Evolutionary conservation across 2,329 filamentous ascomycete species (phyloP).

Genomic region (Diaporthe humulicola): DNA sequence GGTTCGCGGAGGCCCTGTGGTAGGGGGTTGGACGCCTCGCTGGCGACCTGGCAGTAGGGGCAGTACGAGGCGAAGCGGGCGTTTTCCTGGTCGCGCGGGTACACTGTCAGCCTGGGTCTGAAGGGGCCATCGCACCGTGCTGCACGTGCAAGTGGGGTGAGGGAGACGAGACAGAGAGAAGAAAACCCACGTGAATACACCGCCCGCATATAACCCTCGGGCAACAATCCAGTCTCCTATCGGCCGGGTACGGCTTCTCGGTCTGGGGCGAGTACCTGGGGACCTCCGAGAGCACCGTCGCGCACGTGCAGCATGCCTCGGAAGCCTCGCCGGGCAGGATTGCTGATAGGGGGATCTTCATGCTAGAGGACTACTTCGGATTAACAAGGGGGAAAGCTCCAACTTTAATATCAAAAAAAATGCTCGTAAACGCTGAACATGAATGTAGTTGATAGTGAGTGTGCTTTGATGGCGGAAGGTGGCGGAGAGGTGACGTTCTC

Average conservation of each 20-base stretch:
- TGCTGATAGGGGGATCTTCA: slow-evolving; percentile 34
- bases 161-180: slow-evolving; percentile 5
- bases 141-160: too few species aligned
- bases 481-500: slow-evolving; percentile 38
- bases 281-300: slow-evolving; percentile 69
- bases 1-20: slow-evolving; percentile 76
- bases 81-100: slow-evolving; percentile 63
- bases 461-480: not conserved
- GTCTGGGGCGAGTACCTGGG: slow-evolving; percentile 65
- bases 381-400: too few species aligned
- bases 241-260: slow-evolving; percentile 68
- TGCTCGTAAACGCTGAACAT: not conserved
- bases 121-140: not conserved
- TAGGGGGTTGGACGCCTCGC: slow-evolving; percentile 65
- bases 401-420: not conserved
- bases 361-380: not conserved
- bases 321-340: slow-evolving; percentile 32
- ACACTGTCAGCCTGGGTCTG: slow-evolving; percentile 37
- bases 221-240: slow-evolving; percentile 78
- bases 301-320: slow-evolving; percentile 78
- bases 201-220: slow-evolving; percentile 77
- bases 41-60: slow-evolving; percentile 83
- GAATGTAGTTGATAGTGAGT: not conserved
- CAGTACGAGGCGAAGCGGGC: slow-evolving; percentile 75
- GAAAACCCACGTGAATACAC: slow-evolving; percentile 71